Conservation (phyloP, 106 monocot genomes). For the Allium sativum region DNA sequence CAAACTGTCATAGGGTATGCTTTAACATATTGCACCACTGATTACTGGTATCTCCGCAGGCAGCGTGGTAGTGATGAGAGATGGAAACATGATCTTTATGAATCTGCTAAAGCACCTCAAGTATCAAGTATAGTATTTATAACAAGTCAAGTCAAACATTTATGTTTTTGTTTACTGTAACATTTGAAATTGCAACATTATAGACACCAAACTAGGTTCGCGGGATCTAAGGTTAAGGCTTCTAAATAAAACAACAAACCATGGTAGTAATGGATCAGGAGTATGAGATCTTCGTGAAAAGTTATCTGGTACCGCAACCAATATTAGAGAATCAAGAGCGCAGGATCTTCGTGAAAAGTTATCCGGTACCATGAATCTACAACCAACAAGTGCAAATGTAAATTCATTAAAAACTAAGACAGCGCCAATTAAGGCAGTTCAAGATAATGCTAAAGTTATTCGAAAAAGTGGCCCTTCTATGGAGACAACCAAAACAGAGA, state of each 20-base stretch:
- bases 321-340: constrained; percentile 22
- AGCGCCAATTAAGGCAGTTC: constrained; percentile 11
- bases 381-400: constrained; percentile 13
- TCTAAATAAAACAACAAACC: constrained; percentile 37
- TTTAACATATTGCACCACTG: too few species aligned
- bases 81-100: constrained; percentile 91
- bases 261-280: constrained; percentile 20
- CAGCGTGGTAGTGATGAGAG: constrained; percentile 64
- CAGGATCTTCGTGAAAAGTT: constrained; percentile 71
- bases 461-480: not conserved
- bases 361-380: constrained; percentile 45
- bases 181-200: constrained; percentile 1
- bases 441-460: constrained; percentile 3
- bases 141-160: not conserved
- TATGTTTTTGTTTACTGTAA: not conserved
- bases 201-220: constrained; percentile 33
- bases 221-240: constrained; percentile 59
- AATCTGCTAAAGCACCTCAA: constrained; percentile 34
- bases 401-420: too few species aligned
- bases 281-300: constrained; percentile 68
- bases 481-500: not conserved
- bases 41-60: constrained; percentile 24
- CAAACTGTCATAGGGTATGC: too few species aligned
- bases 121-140: constrained; percentile 40
- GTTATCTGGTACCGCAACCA: constrained; percentile 49